Conservation (phyloP, 1,284 basidiomycete species). For the Ganoderma leucocontextum region DNA sequence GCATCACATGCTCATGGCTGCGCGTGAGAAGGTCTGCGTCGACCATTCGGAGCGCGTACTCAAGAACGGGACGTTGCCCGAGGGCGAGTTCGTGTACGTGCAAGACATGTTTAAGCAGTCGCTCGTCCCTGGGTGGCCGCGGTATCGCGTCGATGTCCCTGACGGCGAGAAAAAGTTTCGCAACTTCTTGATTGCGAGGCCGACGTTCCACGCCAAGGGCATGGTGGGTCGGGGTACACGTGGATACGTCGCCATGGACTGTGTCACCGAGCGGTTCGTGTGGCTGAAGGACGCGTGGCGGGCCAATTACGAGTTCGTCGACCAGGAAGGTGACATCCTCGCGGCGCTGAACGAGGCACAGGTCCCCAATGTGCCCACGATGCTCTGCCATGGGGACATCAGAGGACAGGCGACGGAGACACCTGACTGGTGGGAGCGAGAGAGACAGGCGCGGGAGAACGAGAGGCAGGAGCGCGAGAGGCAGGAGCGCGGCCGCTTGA, state of each 20-base stretch:
- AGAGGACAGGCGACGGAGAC: conserved; percentile 3
- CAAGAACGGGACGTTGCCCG: not conserved
- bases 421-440: not conserved
- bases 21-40: not conserved
- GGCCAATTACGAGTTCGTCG: not conserved
- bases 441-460: no score
- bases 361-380: not conserved
- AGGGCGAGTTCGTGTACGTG: conserved; percentile 11
- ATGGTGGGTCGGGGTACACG: conserved; percentile 15
- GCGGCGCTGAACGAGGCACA: not conserved
- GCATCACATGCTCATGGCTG: not conserved
- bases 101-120: not conserved
- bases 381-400: conserved; percentile 16
- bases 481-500: not conserved
- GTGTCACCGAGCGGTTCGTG: not conserved
- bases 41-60: not conserved
- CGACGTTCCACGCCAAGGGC: conserved; percentile 1
- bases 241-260: conserved; percentile 15
- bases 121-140: not conserved
- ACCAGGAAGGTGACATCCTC: conserved; percentile 4
- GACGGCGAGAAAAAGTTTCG: no score
- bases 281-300: conserved; percentile 22
- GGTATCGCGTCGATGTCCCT: not conserved
- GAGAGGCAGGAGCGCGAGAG: not conserved
- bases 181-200: conserved; percentile 16